Evolutionary conservation across 2,329 filamentous ascomycete species (phyloP).

Genomic region (Xylariaceae sp.): DNA sequence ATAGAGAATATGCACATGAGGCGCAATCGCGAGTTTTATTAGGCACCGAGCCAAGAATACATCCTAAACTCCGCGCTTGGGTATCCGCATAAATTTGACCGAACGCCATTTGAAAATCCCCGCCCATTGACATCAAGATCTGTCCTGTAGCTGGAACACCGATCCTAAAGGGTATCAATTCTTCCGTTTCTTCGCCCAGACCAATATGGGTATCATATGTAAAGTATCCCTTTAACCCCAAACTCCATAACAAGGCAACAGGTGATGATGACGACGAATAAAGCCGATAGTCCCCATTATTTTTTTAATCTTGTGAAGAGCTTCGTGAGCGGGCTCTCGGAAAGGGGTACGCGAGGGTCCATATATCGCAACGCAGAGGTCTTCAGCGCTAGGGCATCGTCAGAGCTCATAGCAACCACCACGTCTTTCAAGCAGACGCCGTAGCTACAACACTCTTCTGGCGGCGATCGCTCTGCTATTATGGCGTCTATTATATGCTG

Average conservation of each 20-base stretch:
- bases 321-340: conserved; percentile 1
- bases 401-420: conserved; percentile 38
- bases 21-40: too few species aligned
- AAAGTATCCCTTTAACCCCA: not conserved
- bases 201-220: not conserved
- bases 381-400: conserved; percentile 6
- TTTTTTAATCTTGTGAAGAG: not conserved
- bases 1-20: too few species aligned
- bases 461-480: conserved; percentile 43
- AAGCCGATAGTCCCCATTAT: not conserved
- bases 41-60: too few species aligned
- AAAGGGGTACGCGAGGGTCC: conserved; percentile 1
- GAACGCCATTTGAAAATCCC: too few species aligned
- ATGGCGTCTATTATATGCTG: conserved; percentile 41
- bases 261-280: not conserved
- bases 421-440: conserved; percentile 49
- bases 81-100: too few species aligned
- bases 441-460: conserved; percentile 53
- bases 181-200: not conserved
- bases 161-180: too few species aligned
- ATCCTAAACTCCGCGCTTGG: too few species aligned
- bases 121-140: too few species aligned
- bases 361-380: conserved; percentile 3
- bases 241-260: not conserved
- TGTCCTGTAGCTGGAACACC: too few species aligned